These are phyloP conservation scores for Endothia cerciana DNA, from an alignment of 2,329 filamentous ascomycete species.

Conservation along the genomic window DNA sequence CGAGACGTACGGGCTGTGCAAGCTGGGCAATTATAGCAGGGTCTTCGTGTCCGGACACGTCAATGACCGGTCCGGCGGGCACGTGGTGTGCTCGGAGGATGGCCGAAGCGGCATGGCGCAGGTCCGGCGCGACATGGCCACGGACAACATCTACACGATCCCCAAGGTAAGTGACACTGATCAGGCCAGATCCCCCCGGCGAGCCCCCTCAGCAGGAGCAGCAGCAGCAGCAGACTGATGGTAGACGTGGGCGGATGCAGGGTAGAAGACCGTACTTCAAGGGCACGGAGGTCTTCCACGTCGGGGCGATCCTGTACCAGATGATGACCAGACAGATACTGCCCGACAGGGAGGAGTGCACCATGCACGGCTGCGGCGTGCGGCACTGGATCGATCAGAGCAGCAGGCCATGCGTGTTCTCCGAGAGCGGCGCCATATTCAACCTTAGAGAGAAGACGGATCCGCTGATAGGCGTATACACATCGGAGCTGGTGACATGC, in stretches of 20 bases:
- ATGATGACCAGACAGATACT: conserved; percentile 46
- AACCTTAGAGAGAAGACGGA: conserved; percentile 30
- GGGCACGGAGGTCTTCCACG: conserved; percentile 43
- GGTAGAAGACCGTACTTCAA: conserved; percentile 40
- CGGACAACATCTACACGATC: conserved; percentile 23
- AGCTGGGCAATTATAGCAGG: conserved; percentile 53
- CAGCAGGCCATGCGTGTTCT: not conserved
- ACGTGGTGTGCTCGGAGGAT: conserved; percentile 34
- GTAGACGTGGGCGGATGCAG: conserved; percentile 30
- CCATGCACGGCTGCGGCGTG: conserved; percentile 32
- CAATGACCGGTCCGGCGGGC: conserved; percentile 16
- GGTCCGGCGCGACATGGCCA: conserved; percentile 30
- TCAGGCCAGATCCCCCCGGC: not conserved
- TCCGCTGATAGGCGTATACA: conserved; percentile 33
- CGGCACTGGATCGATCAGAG: conserved; percentile 30
- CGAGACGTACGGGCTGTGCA: conserved; percentile 58
- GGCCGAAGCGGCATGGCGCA: conserved; percentile 26
- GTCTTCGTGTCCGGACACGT: conserved; percentile 46
- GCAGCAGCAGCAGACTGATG: not conserved
- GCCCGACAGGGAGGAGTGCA: conserved; percentile 38
- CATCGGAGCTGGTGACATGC: conserved; percentile 27
- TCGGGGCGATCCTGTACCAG: conserved; percentile 44
- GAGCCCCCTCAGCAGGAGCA: not conserved
- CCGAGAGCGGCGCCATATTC: not conserved
- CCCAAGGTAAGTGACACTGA: conserved; percentile 17